Base-by-base conservation (phyloP, 2,329 filamentous ascomycete genomes). In the Fusarium chlamydosporum region DNA sequence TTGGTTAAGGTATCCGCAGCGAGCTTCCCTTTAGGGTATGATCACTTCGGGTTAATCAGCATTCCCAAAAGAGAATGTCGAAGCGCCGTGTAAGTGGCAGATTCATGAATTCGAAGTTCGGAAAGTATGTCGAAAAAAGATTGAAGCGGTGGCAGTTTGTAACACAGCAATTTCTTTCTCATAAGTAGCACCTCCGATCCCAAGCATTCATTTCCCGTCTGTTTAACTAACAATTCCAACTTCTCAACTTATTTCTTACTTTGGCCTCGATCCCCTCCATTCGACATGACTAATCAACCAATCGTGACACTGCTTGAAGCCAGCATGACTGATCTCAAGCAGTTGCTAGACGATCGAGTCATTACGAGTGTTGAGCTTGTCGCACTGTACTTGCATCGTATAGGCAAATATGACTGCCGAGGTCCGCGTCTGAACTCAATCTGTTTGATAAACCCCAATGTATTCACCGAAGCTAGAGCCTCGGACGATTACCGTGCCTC, bases 291-390 rank as follows among this genome's bases (percentile, higher is more conserved):
- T 10, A 29, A 16, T 16, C 26, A 20, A 35, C 8, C 40, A 4
- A 42, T 27, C 1, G 3, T 55, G 4, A 23, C 3, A 10, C 26
- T 55, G 12, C n/a, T 29, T 31, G 41, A 55, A 2, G 52, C 52
- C 7, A 47, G 40, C 18, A 47, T 55, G 4, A 29, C 29, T 2
- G 52, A 55, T 9, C 52, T 55, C 13, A 45, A 55, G 16, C 6
- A 56, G 9, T 71, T 72, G 6, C 43, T 77, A 9, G 38, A 58
- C 0, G 58, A 50, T 0, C 65, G 68, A 16, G 20, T 18, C 4
- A 42, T 74, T 4, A 76, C 68, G 1, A 69, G 68, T 11, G 76
- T 78, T 7, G 72, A 78, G 6, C 72, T 79, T 4, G 71, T 68
- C 8, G 61, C 75, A 1, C 60, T 69, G 1, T 75, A 75, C 31